These are phyloP conservation scores for Petrea volubilis DNA, from an alignment of 257 asterid species.

Conservation along the genomic window DNA sequence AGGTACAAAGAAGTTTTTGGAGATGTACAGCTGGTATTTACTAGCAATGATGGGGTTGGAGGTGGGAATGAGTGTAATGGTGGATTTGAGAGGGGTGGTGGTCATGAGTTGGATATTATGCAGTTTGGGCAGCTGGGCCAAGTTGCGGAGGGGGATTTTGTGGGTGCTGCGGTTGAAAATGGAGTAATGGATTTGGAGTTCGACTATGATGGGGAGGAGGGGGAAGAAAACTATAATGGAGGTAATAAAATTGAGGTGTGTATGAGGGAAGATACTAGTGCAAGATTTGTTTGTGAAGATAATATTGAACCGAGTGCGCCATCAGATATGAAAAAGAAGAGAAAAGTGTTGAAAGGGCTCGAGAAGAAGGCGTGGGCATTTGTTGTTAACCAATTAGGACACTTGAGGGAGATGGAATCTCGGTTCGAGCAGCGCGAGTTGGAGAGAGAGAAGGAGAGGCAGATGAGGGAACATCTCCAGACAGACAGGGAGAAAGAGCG, in stretches of 20 bases:
- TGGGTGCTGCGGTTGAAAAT: constrained; percentile 72
- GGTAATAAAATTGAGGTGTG: constrained; percentile 45
- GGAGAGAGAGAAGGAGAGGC: constrained; percentile 74
- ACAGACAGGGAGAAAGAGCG: constrained; percentile 66
- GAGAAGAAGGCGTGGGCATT: constrained; percentile 76
- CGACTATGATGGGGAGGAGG: constrained; percentile 78
- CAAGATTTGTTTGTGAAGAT: constrained; percentile 64
- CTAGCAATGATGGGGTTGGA: constrained; percentile 48
- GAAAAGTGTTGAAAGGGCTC: constrained; percentile 59
- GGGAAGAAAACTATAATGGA: constrained; percentile 64
- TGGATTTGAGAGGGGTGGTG: constrained; percentile 67
- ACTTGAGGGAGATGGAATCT: constrained; percentile 72
- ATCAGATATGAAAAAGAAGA: constrained; percentile 70
- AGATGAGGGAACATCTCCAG: constrained; percentile 55
- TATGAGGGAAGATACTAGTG: constrained; percentile 56
- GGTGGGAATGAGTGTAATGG: constrained; percentile 66
- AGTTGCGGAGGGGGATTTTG: constrained; percentile 68
- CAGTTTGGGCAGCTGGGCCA: constrained; percentile 72
- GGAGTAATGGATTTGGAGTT: constrained; percentile 86
- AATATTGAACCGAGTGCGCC: constrained; percentile 55
- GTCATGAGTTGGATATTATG: constrained; percentile 54
- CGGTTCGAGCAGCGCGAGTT: constrained; percentile 72
- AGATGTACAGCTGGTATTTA: constrained; percentile 59
- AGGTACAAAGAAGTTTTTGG: constrained; percentile 91
- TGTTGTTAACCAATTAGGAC: constrained; percentile 62